phyloP scores from a whole-genome alignment of 2,329 filamentous ascomycete genomes.

The Penicillium sp. region DNA sequence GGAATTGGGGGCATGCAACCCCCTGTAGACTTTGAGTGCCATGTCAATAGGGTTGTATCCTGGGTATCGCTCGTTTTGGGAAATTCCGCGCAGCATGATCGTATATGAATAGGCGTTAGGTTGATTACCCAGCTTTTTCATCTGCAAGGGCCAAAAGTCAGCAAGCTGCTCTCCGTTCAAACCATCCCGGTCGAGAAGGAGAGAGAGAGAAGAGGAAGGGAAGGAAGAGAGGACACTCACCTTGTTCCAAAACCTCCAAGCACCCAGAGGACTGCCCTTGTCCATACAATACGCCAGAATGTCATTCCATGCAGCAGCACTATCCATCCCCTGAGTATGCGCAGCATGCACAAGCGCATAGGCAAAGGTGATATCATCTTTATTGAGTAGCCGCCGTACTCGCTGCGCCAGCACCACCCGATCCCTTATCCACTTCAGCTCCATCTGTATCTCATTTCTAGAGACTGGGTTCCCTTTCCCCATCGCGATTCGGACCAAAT shows the following conservation, averaged over 20 bases:
- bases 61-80: constrained; percentile 59
- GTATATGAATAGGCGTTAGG: constrained; percentile 86
- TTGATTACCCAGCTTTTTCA: constrained; percentile 88
- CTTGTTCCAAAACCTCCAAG: constrained; percentile 87
- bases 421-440: constrained; percentile 69
- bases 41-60: constrained; percentile 65
- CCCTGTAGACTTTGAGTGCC: constrained; percentile 77
- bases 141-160: constrained; percentile 56
- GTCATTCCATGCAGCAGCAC: constrained; percentile 85
- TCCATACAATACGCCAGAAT: constrained; percentile 74
- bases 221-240: constrained; percentile 48
- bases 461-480: constrained; percentile 5
- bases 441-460: constrained; percentile 44
- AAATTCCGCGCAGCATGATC: constrained; percentile 77
- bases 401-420: constrained; percentile 73
- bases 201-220: background rate
- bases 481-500: constrained; percentile 25
- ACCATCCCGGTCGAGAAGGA: background rate
- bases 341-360: constrained; percentile 69
- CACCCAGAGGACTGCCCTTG: constrained; percentile 63
- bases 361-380: constrained; percentile 69
- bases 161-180: constrained; percentile 1
- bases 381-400: constrained; percentile 64
- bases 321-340: constrained; percentile 64
- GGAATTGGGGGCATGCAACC: constrained; percentile 68